These are phyloP conservation scores for Bombardia bombarda DNA, from an alignment of 495 filamentous ascomycete species.

Conservation along the genomic window DNA sequence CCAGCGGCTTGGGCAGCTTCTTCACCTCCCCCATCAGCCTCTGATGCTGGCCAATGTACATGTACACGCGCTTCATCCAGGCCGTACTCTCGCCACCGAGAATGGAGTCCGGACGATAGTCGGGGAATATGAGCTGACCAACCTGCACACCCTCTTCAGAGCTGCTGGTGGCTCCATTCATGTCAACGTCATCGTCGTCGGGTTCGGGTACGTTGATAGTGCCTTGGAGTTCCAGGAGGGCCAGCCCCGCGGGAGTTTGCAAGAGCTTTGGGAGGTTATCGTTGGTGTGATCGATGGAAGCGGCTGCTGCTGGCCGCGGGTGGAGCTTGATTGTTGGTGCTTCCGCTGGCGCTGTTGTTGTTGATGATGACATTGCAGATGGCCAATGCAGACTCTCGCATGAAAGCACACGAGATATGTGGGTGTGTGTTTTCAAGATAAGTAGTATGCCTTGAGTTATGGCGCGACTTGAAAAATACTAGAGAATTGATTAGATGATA, in stretches of 20 bases:
- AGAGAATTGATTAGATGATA: no score
- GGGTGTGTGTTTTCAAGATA: no score
- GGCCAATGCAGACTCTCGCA: no score
- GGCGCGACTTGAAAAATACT: no score
- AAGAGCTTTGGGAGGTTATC: slow-evolving; percentile 69
- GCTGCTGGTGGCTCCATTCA: no score
- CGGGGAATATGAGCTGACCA: slow-evolving; percentile 73
- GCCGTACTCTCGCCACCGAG: slow-evolving; percentile 36
- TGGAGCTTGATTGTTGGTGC: slow-evolving; percentile 11
- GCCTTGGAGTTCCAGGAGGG: slow-evolving; percentile 86
- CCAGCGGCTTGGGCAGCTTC: slow-evolving; percentile 70
- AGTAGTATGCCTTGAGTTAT: no score
- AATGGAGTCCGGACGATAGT: slow-evolving; percentile 47
- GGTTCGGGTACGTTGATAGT: slow-evolving; percentile 59
- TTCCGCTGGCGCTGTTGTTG: neutral
- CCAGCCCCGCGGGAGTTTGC: slow-evolving; percentile 72
- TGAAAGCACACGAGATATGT: no score
- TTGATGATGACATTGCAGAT: neutral
- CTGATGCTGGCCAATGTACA: slow-evolving; percentile 87
- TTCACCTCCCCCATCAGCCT: slow-evolving; percentile 85
- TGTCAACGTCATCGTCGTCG: neutral
- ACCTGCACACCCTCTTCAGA: no score
- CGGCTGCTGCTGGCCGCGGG: slow-evolving; percentile 2
- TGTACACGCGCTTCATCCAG: slow-evolving; percentile 84
- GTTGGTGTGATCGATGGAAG: neutral